Evolutionary conservation across 2,329 filamentous ascomycete genomes (phyloP), one percentile per base, ranked within the genome.

Genomic region (Fusarium musae): DNA sequence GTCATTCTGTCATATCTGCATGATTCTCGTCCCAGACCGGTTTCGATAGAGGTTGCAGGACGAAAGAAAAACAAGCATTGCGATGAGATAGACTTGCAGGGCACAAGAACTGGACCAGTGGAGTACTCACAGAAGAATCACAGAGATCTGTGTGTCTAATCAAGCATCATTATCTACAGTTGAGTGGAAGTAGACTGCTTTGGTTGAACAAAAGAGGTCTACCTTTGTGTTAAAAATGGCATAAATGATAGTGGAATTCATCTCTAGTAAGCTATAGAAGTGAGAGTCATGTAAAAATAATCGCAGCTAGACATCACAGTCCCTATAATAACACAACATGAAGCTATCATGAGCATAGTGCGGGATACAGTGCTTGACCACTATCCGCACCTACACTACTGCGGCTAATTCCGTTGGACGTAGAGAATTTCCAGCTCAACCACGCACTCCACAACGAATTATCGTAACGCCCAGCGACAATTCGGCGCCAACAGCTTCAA

Each of bases 351-450:
- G 47, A 54, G 39, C 21, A 78, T 72, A 77, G 74, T 78, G 63
- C 44, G 6, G 3, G 2, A 2, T 5, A 59, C 67, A 66, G 67
- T 70, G 67, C 21, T 4, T 21, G 2, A 1, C 5, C 1, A 2
- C 1, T 49, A 54, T 15, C 56, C 68, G 50, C 68, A 74, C 72
- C 12, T n/a, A 9, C 17, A 43, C 59, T 44, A 54, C 54, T 28
- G 49, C 69, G 74, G 74, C 66, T 73, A 73, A 57, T 73, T 63
- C 74, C 72, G 73, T 70, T 59, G 37, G 63, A 66, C 61, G 37
- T 69, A 47, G 74, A 79, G 77, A 79, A 79, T 79, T 79, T 79
- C 77, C 69, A 77, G 49, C 68, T 63, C 44, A 49, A 70, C 40
- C 63, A 58, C 54, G 61, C 68, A 72, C 67, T 79, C 75, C 76